Percentiles rank a stretch among this genome's conserved stretches.
Evolutionary conservation across 2,329 filamentous ascomycete genomes (phyloP).

Genomic region (Sporothrix schenckii): DNA sequence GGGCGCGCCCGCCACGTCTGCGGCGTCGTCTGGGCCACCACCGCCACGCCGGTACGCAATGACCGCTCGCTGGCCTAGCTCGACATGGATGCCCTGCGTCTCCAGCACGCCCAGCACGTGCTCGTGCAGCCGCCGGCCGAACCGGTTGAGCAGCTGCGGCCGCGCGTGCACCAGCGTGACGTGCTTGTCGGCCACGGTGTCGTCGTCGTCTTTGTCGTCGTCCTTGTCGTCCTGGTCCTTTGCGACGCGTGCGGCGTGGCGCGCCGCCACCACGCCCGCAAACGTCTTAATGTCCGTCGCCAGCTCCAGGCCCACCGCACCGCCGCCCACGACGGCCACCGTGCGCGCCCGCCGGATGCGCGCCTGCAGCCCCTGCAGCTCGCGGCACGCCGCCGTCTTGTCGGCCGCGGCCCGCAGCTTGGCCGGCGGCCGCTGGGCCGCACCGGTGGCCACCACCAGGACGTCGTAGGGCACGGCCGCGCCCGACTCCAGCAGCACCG

Average conservation of each 20-base stretch:
- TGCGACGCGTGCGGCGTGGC: neutral
- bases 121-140: conserved; percentile 43
- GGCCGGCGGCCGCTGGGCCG: conserved; percentile 51
- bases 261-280: neutral
- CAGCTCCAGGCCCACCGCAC: conserved; percentile 64
- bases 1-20: conserved; percentile 38
- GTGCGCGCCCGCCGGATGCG: conserved; percentile 48
- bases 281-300: conserved; percentile 59
- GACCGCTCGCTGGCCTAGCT: conserved; percentile 56
- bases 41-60: conserved; percentile 40
- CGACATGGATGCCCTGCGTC: conserved; percentile 53
- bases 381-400: conserved; percentile 49
- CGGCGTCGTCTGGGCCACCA: neutral
- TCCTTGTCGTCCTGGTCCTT: conserved; percentile 37
- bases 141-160: conserved; percentile 48
- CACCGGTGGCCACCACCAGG: conserved; percentile 62
- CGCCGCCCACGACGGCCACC: conserved; percentile 60
- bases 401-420: conserved; percentile 51
- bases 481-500: neutral
- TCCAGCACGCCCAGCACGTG: conserved; percentile 48
- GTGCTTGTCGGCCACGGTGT: conserved; percentile 51
- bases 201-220: conserved; percentile 39
- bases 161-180: conserved; percentile 63
- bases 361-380: conserved; percentile 52
- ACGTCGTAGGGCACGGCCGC: conserved; percentile 57